phyloP scores from a whole-genome alignment of 1,284 basidiomycete species.

The Microbotryum violaceum region DNA sequence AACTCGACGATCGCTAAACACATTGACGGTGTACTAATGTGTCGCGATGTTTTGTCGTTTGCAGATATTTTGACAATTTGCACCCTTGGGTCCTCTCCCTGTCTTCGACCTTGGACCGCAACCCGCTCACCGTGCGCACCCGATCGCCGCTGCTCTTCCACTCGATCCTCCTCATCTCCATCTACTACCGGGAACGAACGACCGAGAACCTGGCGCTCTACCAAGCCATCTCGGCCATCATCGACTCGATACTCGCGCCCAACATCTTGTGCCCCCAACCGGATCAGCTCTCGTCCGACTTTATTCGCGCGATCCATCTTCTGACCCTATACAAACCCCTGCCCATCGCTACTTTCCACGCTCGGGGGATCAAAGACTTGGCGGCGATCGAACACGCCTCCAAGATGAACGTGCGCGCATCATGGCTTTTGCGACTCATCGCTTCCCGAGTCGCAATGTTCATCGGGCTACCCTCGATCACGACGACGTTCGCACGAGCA shows the following conservation, averaged over 20 bases:
- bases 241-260: slow-evolving; percentile 27
- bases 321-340: slow-evolving; percentile 29
- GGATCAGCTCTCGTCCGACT: slow-evolving; percentile 25
- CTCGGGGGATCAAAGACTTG: slow-evolving; percentile 16
- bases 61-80: slow-evolving; percentile 21
- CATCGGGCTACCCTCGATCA: slow-evolving; percentile 21
- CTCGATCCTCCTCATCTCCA: slow-evolving; percentile 24
- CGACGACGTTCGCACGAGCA: slow-evolving; percentile 22
- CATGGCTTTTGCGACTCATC: slow-evolving; percentile 25
- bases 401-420: slow-evolving; percentile 29
- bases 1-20: too few species aligned
- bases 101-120: slow-evolving; percentile 18
- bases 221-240: slow-evolving; percentile 19
- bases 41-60: too few species aligned
- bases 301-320: slow-evolving; percentile 25
- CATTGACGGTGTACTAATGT: not conserved
- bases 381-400: slow-evolving; percentile 18
- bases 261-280: slow-evolving; percentile 30
- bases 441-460: slow-evolving; percentile 16
- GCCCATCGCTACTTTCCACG: slow-evolving; percentile 18
- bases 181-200: slow-evolving; percentile 27
- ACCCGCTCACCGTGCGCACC: slow-evolving; percentile 14
- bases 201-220: slow-evolving; percentile 20
- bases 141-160: slow-evolving; percentile 30
- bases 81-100: slow-evolving; percentile 23